Percentiles rank a stretch among this genome's conserved stretches.
Evolutionary conservation across 2,329 filamentous ascomycete species (phyloP).

Genomic region (Boeremia lycopersici): DNA sequence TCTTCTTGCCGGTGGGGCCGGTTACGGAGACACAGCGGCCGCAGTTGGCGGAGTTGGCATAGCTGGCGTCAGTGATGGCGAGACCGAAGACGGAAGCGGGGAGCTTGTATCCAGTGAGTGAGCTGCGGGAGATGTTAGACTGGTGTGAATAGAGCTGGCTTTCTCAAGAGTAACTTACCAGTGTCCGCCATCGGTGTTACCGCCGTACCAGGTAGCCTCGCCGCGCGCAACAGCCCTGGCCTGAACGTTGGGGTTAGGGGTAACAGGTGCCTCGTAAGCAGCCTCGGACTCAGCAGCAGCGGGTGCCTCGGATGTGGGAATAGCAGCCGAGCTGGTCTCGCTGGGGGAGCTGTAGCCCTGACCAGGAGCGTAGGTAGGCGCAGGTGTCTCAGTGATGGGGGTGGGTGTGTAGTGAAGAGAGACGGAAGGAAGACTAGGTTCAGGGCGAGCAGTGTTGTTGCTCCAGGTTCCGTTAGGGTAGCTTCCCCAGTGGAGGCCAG

Average conservation of each 20-base stretch:
- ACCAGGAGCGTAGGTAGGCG: constrained; percentile 2
- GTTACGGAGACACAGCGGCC: constrained; percentile 67
- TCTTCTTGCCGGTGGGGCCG: constrained; percentile 60
- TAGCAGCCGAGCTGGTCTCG: constrained; percentile 11
- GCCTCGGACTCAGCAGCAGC: constrained; percentile 3
- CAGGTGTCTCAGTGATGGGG: constrained; percentile 11
- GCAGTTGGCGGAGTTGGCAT: constrained; percentile 63
- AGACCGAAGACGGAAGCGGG: constrained; percentile 65
- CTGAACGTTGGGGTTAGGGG: neutral
- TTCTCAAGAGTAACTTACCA: constrained; percentile 46
- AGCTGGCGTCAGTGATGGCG: constrained; percentile 64
- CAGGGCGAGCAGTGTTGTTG: constrained; percentile 6
- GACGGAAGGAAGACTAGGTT: neutral
- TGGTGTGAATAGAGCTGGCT: neutral
- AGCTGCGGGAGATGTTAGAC: neutral
- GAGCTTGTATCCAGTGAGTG: constrained; percentile 66
- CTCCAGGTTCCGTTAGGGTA: constrained; percentile 23
- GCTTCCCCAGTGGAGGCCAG: constrained; percentile 17
- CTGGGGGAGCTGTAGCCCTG: constrained; percentile 7
- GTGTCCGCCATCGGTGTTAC: constrained; percentile 60
- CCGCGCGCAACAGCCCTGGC: constrained; percentile 20
- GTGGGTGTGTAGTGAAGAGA: constrained; percentile 12
- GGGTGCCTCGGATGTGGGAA: constrained; percentile 16
- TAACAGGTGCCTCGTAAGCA: neutral
- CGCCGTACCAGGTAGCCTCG: constrained; percentile 47